These are phyloP conservation scores for Phytophthora hybrid DNA, from an alignment of 352 stramenopile genomes.

Conservation along the genomic window DNA sequence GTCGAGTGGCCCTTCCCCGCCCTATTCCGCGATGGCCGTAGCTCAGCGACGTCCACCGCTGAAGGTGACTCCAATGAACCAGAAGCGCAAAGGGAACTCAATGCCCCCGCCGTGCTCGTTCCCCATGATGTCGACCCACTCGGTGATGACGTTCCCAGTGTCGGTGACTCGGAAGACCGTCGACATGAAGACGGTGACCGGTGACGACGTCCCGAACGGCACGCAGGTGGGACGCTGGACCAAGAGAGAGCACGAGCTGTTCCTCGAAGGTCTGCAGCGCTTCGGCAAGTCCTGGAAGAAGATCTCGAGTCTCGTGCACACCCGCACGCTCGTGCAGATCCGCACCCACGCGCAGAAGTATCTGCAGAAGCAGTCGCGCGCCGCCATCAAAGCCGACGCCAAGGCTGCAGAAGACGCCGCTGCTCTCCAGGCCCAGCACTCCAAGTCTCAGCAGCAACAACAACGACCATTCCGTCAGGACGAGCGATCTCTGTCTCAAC, in stretches of 20 bases:
- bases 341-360: slow-evolving; percentile 98
- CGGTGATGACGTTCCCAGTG: slow-evolving; percentile 12
- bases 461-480: slow-evolving; percentile 7
- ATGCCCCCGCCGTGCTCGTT: slow-evolving; percentile 4
- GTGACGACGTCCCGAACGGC: background rate
- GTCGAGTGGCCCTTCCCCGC: slow-evolving; percentile 11
- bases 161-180: slow-evolving; percentile 8
- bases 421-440: background rate
- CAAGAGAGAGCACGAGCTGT: slow-evolving; percentile 90
- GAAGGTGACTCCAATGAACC: slow-evolving; percentile 9
- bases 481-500: background rate
- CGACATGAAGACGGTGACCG: slow-evolving; percentile 3
- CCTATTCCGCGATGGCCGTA: slow-evolving; percentile 13
- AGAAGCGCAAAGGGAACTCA: slow-evolving; percentile 19
- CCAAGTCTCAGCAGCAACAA: background rate
- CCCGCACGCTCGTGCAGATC: slow-evolving; percentile 94
- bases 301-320: slow-evolving; percentile 84
- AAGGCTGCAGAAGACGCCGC: slow-evolving; percentile 26
- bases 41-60: slow-evolving; percentile 17
- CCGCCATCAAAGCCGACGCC: slow-evolving; percentile 50
- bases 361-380: slow-evolving; percentile 86
- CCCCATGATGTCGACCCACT: slow-evolving; percentile 1
- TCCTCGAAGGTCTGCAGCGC: slow-evolving; percentile 85
- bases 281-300: slow-evolving; percentile 94
- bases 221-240: slow-evolving; percentile 87